Conservation (phyloP, 352 stramenopile genomes). For the Pythium angustatum region DNA sequence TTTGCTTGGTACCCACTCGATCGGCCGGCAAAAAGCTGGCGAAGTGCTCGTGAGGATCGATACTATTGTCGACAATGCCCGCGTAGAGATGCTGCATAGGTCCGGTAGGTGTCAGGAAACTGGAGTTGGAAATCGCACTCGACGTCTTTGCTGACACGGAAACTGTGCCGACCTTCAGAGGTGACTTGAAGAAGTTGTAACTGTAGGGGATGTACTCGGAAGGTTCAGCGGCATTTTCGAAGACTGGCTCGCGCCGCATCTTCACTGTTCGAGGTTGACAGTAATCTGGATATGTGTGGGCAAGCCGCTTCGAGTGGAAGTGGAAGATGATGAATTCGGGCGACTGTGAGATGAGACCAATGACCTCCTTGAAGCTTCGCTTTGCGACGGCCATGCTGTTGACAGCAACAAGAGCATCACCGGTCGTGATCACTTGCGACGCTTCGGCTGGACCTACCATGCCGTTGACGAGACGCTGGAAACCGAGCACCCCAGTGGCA, state of each 20-base stretch:
- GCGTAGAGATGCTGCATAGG: slow-evolving; percentile 89
- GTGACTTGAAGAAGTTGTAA: slow-evolving; percentile 62
- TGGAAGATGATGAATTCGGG: slow-evolving; percentile 73
- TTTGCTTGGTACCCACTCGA: slow-evolving; percentile 22
- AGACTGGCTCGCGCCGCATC: slow-evolving; percentile 36
- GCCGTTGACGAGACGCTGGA: slow-evolving; percentile 70
- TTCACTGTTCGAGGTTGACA: slow-evolving; percentile 65
- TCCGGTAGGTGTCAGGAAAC: slow-evolving; percentile 74
- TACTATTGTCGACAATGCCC: slow-evolving; percentile 87
- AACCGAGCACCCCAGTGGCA: slow-evolving; percentile 74
- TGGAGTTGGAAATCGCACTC: slow-evolving; percentile 38
- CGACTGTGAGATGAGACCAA: slow-evolving; percentile 69
- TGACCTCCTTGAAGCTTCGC: slow-evolving; percentile 73
- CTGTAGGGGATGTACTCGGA: slow-evolving; percentile 74
- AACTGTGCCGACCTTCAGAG: slow-evolving; percentile 55
- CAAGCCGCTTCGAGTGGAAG: slow-evolving; percentile 73
- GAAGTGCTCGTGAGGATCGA: slow-evolving; percentile 89
- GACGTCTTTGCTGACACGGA: slow-evolving; percentile 23
- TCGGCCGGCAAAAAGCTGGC: slow-evolving; percentile 78
- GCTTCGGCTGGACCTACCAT: slow-evolving; percentile 76
- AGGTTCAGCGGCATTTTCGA: slow-evolving; percentile 38
- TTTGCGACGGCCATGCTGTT: slow-evolving; percentile 67
- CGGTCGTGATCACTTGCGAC: slow-evolving; percentile 67
- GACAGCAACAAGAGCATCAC: slow-evolving; percentile 77
- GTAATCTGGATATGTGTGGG: slow-evolving; percentile 65